Conservation (phyloP, 2,329 filamentous ascomycete genomes). For the Fusarium palustre region DNA sequence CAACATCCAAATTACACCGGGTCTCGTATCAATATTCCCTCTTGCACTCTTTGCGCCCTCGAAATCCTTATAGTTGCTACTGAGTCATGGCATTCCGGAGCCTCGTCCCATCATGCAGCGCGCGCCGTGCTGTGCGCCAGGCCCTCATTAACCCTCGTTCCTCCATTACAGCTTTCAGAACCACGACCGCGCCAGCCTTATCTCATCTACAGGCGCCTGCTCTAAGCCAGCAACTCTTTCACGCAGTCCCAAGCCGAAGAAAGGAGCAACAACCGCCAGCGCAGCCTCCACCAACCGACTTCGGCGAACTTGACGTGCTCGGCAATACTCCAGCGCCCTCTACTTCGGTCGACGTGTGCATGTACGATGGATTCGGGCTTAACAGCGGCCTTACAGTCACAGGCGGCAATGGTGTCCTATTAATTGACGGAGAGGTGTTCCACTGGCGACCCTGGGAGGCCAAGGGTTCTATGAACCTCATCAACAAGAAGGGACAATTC, state of each 20-base stretch:
- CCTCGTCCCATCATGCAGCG: conserved; percentile 36
- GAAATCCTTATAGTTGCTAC: neutral
- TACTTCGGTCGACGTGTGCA: conserved; percentile 85
- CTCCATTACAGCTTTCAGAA: conserved; percentile 30
- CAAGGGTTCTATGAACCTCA: conserved; percentile 61
- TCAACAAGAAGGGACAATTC: conserved; percentile 85
- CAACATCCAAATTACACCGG: conserved; percentile 5
- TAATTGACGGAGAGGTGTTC: conserved; percentile 90
- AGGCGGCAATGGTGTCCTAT: conserved; percentile 77
- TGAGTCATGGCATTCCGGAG: conserved; percentile 41
- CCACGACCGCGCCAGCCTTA: neutral
- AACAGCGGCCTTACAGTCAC: conserved; percentile 81
- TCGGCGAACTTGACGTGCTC: conserved; percentile 82
- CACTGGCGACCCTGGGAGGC: conserved; percentile 84
- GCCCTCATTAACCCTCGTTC: conserved; percentile 33
- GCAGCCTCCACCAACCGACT: conserved; percentile 66
- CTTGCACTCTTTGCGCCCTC: neutral
- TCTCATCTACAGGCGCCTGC: conserved; percentile 1
- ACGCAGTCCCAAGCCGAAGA: conserved; percentile 30
- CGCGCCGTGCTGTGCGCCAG: conserved; percentile 39
- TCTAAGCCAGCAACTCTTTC: conserved; percentile 35
- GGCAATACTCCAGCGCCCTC: conserved; percentile 79
- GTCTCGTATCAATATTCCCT: conserved; percentile 4
- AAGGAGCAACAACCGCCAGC: conserved; percentile 46
- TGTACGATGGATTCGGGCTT: conserved; percentile 85